phyloP scores from a whole-genome alignment of 2,329 filamentous ascomycete species.

The Penicillium griseofulvum region DNA sequence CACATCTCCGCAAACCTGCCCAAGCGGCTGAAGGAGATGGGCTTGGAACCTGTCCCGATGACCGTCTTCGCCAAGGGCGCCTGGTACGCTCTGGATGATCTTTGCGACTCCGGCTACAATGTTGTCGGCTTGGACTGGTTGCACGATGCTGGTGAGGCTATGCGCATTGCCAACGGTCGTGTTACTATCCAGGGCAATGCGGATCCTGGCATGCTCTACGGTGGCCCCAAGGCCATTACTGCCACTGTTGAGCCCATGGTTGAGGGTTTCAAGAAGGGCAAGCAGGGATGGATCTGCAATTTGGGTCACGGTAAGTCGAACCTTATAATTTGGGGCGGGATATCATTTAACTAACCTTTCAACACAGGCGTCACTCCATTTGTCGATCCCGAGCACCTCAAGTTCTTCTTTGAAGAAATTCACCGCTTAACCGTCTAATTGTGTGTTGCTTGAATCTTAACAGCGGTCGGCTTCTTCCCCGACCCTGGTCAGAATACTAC shows the following conservation, averaged over 20 bases:
- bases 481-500: slow-evolving; percentile 8
- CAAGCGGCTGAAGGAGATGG: slow-evolving; percentile 67
- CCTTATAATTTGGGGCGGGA: slow-evolving; percentile 1
- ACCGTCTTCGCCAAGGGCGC: slow-evolving; percentile 97
- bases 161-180: slow-evolving; percentile 73
- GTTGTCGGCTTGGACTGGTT: slow-evolving; percentile 95
- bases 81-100: slow-evolving; percentile 86
- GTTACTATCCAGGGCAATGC: slow-evolving; percentile 91
- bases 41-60: slow-evolving; percentile 83
- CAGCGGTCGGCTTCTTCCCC: slow-evolving; percentile 9
- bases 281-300: slow-evolving; percentile 95
- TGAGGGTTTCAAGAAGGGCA: slow-evolving; percentile 74
- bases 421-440: slow-evolving; percentile 55
- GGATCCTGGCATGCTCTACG: slow-evolving; percentile 90
- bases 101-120: slow-evolving; percentile 86
- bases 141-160: slow-evolving; percentile 80
- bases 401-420: slow-evolving; percentile 91
- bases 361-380: slow-evolving; percentile 80
- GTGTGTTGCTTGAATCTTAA: not conserved
- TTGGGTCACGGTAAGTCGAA: slow-evolving; percentile 76
- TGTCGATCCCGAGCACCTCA: slow-evolving; percentile 89
- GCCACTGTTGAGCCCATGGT: slow-evolving; percentile 82
- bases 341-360: slow-evolving; percentile 20
- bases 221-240: slow-evolving; percentile 76
- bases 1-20: slow-evolving; percentile 83